Evolutionary conservation across 768 basidiomycete species (phyloP).

Genomic region (Daedalea quercina): DNA sequence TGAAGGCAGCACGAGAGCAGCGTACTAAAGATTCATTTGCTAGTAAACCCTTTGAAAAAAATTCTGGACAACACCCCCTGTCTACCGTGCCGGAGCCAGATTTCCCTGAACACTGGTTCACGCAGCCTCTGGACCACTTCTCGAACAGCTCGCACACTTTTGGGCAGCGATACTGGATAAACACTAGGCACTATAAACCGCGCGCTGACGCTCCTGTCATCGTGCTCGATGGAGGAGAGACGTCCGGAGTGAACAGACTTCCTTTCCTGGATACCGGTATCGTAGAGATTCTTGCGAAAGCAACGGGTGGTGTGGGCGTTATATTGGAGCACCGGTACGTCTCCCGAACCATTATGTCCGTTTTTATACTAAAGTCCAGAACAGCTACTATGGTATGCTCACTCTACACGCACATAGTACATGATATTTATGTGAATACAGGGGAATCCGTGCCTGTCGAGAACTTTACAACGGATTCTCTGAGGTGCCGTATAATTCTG

Average conservation of each 20-base stretch:
- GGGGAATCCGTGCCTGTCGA: conserved; percentile 70
- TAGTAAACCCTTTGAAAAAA: not conserved
- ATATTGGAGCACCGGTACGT: conserved; percentile 87
- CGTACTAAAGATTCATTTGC: conserved; percentile 20
- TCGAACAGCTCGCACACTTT: conserved; percentile 54
- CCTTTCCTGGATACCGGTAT: conserved; percentile 52
- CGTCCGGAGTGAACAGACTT: conserved; percentile 64
- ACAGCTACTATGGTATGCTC: conserved; percentile 12
- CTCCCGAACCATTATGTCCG: conserved; percentile 8
- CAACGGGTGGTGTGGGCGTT: conserved; percentile 83
- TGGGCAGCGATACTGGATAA: conserved; percentile 90
- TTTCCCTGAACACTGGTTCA: conserved; percentile 63
- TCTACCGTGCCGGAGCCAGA: conserved; percentile 16
- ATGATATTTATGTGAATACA: conserved; percentile 19
- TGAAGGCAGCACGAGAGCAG: conserved; percentile 18
- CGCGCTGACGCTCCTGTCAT: conserved; percentile 76
- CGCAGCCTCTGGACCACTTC: conserved; percentile 85
- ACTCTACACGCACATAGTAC: too few species aligned
- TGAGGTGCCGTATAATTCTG: conserved; percentile 42
- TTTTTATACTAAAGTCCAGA: not conserved
- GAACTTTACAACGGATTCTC: conserved; percentile 75
- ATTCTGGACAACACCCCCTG: conserved; percentile 1
- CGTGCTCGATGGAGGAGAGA: conserved; percentile 91
- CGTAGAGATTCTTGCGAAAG: conserved; percentile 75
- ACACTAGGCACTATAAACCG: conserved; percentile 69